Conservation (phyloP, 192 early-diverging fungal genomes). For the Coemansia asiatica region DNA sequence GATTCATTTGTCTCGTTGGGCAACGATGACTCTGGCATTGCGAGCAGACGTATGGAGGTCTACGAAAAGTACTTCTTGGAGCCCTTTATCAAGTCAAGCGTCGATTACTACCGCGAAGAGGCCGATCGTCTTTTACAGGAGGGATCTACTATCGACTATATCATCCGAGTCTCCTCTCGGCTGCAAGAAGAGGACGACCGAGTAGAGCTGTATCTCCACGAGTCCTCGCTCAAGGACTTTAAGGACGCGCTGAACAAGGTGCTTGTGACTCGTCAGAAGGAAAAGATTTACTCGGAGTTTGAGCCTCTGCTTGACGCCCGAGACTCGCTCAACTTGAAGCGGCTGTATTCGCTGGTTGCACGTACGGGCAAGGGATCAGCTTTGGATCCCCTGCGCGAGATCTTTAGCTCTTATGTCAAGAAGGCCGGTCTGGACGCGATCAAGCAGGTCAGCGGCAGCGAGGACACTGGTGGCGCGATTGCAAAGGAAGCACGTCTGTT, state of each 20-base stretch:
- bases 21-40: slow-evolving; percentile 72
- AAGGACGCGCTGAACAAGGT: slow-evolving; percentile 81
- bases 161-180: slow-evolving; percentile 83
- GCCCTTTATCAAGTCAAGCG: slow-evolving; percentile 77
- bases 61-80: slow-evolving; percentile 87
- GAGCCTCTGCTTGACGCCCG: slow-evolving; percentile 83
- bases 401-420: slow-evolving; percentile 77
- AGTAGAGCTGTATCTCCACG: slow-evolving; percentile 84
- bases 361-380: slow-evolving; percentile 73
- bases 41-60: slow-evolving; percentile 79
- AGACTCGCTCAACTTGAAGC: slow-evolving; percentile 81
- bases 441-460: slow-evolving; percentile 66
- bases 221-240: slow-evolving; percentile 73
- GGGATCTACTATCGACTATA: slow-evolving; percentile 90
- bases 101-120: slow-evolving; percentile 86
- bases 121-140: slow-evolving; percentile 87
- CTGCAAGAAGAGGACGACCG: slow-evolving; percentile 83
- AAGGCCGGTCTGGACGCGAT: slow-evolving; percentile 78
- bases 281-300: slow-evolving; percentile 87
- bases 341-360: slow-evolving; percentile 80
- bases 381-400: slow-evolving; percentile 73
- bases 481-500: slow-evolving; percentile 64
- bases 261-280: slow-evolving; percentile 82
- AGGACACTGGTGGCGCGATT: slow-evolving; percentile 43
- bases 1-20: slow-evolving; percentile 83